Evolutionary conservation across 352 stramenopile genomes (phyloP).

Genomic region (Phytophthora parvispora): DNA sequence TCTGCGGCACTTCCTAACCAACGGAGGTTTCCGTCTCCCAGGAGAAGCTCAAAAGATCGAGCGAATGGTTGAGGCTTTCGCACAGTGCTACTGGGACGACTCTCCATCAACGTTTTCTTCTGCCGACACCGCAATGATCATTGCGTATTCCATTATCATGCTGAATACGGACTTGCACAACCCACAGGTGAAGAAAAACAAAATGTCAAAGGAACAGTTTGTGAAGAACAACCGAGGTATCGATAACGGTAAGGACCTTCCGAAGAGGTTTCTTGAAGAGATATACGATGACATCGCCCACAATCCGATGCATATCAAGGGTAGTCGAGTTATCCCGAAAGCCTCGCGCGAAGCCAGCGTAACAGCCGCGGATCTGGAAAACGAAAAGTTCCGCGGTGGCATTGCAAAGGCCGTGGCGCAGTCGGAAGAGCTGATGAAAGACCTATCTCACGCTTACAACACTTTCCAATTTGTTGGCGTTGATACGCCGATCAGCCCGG

Average conservation of each 20-base stretch:
- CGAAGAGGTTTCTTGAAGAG: conserved; percentile 91
- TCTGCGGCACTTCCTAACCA: conserved; percentile 97
- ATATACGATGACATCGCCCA: conserved; percentile 98
- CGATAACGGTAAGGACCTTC: conserved; percentile 93
- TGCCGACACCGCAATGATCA: conserved; percentile 90
- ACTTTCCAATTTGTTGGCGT: conserved; percentile 95
- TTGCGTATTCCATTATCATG: conserved; percentile 95
- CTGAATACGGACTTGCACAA: conserved; percentile 94
- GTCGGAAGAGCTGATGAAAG: conserved; percentile 89
- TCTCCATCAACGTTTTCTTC: conserved; percentile 80
- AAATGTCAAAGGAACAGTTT: conserved; percentile 98
- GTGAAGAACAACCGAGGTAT: conserved; percentile 97
- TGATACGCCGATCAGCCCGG: conserved; percentile 88
- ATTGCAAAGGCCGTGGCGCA: conserved; percentile 83
- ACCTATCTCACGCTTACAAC: conserved; percentile 81
- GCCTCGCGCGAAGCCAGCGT: conserved; percentile 54
- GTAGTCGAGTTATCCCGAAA: conserved; percentile 60
- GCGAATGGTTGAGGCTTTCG: conserved; percentile 97
- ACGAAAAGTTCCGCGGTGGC: conserved; percentile 80
- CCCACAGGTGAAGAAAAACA: conserved; percentile 95
- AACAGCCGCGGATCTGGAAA: conserved; percentile 64
- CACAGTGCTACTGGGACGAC: conserved; percentile 98
- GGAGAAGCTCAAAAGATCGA: conserved; percentile 99
- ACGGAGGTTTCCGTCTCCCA: conserved; percentile 97
- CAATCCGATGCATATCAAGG: conserved; percentile 94